Percentiles rank a stretch among this genome's conserved stretches.
phyloP scores from a whole-genome alignment of 768 basidiomycete species.

The Hemileccinum rubropunctum region DNA sequence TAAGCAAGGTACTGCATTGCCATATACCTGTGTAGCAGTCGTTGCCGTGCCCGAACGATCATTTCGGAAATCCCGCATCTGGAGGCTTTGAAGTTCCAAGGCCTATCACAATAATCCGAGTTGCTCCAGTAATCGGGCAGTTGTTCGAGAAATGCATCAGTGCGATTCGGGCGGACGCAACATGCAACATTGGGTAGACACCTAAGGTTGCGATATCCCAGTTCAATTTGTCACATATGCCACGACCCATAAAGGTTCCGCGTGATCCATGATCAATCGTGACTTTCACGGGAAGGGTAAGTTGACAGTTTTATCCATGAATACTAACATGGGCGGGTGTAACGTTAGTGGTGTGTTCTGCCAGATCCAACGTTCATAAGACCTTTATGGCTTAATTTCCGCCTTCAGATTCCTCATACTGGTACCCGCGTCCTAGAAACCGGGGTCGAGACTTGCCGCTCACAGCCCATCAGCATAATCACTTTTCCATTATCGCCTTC shows the following conservation, averaged over 20 bases:
- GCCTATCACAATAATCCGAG: too few species aligned
- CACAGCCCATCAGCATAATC: background rate
- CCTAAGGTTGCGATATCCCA: too few species aligned
- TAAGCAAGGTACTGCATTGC: too few species aligned
- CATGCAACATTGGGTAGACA: too few species aligned
- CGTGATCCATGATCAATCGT: background rate
- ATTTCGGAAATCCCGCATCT: too few species aligned
- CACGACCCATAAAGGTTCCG: conserved; percentile 1
- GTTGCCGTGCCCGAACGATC: too few species aligned
- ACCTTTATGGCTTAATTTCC: background rate
- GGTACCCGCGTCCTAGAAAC: background rate
- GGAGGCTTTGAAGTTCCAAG: too few species aligned
- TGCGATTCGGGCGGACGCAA: too few species aligned
- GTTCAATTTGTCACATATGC: background rate
- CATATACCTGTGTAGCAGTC: too few species aligned
- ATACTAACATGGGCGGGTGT: background rate
- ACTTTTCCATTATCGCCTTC: background rate
- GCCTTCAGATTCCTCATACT: background rate
- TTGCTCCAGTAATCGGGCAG: too few species aligned
- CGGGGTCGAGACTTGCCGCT: background rate
- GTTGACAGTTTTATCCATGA: conserved; percentile 6
- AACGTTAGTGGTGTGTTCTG: background rate
- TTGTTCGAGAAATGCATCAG: too few species aligned
- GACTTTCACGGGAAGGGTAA: background rate
- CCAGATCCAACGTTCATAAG: background rate